phyloP scores from a whole-genome alignment of 805 yeast genomes.

The Saccharomycopsis babjevae region DNA sequence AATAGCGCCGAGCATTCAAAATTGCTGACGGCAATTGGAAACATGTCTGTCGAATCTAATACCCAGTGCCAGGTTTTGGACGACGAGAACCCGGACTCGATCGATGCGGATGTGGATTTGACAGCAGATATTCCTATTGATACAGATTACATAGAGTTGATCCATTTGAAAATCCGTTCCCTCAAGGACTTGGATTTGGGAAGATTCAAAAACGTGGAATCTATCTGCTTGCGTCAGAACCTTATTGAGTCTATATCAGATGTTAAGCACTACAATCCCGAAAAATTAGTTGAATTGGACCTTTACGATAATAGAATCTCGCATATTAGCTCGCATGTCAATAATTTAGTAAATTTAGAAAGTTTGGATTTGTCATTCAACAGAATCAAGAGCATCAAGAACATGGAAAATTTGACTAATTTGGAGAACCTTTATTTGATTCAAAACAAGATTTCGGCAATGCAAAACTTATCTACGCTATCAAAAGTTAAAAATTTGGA shows the following conservation, averaged over 20 bases:
- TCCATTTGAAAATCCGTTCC: constrained; percentile 59
- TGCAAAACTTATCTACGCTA: constrained; percentile 54
- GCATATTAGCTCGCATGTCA: constrained; percentile 68
- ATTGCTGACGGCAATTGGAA: background rate
- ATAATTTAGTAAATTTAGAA: constrained; percentile 44
- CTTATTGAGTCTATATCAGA: constrained; percentile 64
- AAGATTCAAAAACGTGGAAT: constrained; percentile 47
- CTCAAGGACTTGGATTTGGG: constrained; percentile 50
- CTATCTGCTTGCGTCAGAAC: constrained; percentile 74
- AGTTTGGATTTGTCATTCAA: constrained; percentile 76
- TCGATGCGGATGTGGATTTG: constrained; percentile 62
- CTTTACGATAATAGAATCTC: constrained; percentile 85
- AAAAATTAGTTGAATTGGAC: constrained; percentile 65
- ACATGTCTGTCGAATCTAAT: constrained; percentile 1
- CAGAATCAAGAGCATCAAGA: constrained; percentile 47
- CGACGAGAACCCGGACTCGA: constrained; percentile 35
- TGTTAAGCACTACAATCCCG: constrained; percentile 44
- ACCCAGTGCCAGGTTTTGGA: constrained; percentile 23
- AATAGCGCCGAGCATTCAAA: background rate
- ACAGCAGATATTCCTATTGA: constrained; percentile 49
- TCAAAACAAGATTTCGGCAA: constrained; percentile 72
- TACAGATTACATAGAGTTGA: constrained; percentile 48
- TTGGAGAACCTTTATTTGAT: constrained; percentile 72
- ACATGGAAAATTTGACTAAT: constrained; percentile 52
- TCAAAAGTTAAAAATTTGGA: constrained; percentile 59